phyloP scores from a whole-genome alignment of 352 stramenopile genomes.

The Globisporangium barbulae region DNA sequence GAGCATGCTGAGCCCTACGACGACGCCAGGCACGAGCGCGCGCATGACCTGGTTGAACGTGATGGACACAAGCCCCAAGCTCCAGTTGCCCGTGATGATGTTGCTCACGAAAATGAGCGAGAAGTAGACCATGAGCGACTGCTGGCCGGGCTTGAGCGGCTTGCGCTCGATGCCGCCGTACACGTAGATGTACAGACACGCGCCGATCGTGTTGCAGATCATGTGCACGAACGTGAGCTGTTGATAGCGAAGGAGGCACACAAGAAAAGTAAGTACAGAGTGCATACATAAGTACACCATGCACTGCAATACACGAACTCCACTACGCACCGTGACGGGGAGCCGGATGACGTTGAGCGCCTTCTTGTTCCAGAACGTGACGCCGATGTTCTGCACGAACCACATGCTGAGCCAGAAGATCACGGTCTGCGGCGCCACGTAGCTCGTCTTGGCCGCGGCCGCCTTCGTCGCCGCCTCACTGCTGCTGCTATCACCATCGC shows the following conservation, averaged over 20 bases:
- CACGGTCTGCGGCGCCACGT: slow-evolving; percentile 60
- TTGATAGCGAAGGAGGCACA: neutral
- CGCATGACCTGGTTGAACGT: slow-evolving; percentile 96
- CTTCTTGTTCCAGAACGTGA: slow-evolving; percentile 96
- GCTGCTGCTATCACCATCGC: neutral
- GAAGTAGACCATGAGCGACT: slow-evolving; percentile 85
- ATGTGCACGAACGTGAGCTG: slow-evolving; percentile 93
- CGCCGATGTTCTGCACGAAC: slow-evolving; percentile 91
- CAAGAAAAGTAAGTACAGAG: neutral
- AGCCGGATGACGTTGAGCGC: slow-evolving; percentile 68
- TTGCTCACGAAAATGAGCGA: slow-evolving; percentile 94
- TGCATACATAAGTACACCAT: neutral
- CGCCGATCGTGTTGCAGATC: slow-evolving; percentile 90
- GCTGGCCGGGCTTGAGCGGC: slow-evolving; percentile 51
- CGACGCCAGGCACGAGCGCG: slow-evolving; percentile 75
- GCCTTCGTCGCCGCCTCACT: slow-evolving; percentile 10
- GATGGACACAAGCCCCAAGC: slow-evolving; percentile 89
- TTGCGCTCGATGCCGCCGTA: slow-evolving; percentile 71
- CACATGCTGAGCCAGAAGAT: slow-evolving; percentile 83
- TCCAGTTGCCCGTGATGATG: slow-evolving; percentile 95
- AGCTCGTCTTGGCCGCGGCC: slow-evolving; percentile 51
- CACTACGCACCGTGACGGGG: slow-evolving; percentile 42
- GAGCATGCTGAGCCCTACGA: slow-evolving; percentile 78
- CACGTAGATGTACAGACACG: slow-evolving; percentile 70
- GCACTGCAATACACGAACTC: neutral